Evolutionary conservation across 225 moss, liverwort and hornwort species (phyloP), one percentile per base, ranked within the genome.

Genomic region (Takakia lepidozioides): DNA sequence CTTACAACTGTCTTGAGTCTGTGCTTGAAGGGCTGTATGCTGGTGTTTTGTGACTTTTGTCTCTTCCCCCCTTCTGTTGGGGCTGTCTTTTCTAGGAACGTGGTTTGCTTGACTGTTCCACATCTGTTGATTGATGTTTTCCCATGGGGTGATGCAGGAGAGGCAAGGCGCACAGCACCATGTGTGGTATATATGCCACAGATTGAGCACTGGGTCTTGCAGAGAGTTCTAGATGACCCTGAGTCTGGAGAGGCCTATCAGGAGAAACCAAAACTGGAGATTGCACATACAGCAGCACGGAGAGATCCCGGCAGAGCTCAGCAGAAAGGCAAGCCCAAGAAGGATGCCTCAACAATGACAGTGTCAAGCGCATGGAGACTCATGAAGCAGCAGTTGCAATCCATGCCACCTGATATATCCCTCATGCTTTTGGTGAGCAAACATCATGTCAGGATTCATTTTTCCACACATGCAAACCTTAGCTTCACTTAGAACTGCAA

Each of bases 121-220:
- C n/a, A n/a, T n/a, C n/a, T n/a, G n/a, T n/a, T n/a, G n/a, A n/a
- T n/a, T n/a, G n/a, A n/a, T n/a, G n/a, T n/a, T n/a, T n/a, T n/a
- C n/a, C n/a, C n/a, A n/a, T n/a, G n/a, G n/a, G n/a, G n/a, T n/a
- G n/a, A n/a, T 35, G 60, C 72, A 84, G 87, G 80, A 55, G 75
- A 80, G 49, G 83, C 73, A 50, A 71, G 68, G 47, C 64, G 80
- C 52, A 71, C 71, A 27, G 55, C 69, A 25, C 77, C 80, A 20
- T 77, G 74, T 59, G 54, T 87, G 52, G 61, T 87, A 48, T 87
- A 73, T 30, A 87, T 87, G 84, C 87, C 87, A 36, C 71, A 87
- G 58, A 69, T 87, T 50, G 87, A 87, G 63, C 75, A 80, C 52
- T 87, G 87, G 87, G 84, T 80, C 48, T 51, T 77, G 58, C 55